Conservation (phyloP, 2,329 filamentous ascomycete genomes). For the Mycosphaerella arachidis region DNA sequence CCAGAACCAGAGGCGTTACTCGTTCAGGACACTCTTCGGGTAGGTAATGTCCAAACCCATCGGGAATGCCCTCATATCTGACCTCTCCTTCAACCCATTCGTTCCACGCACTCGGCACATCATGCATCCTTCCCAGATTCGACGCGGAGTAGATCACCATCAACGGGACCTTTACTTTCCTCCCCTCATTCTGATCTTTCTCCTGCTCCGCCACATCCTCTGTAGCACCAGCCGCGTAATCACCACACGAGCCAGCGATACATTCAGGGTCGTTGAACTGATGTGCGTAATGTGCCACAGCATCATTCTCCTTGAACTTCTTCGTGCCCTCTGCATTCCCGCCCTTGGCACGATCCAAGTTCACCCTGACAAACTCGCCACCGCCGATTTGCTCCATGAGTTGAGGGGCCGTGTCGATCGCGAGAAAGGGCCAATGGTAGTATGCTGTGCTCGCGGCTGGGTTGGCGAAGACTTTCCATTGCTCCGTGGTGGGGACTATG, state of each 20-base stretch:
- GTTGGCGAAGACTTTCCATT: constrained; percentile 42
- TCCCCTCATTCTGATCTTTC: constrained; percentile 42
- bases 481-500: constrained; percentile 46
- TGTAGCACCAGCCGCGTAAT: constrained; percentile 44
- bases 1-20: constrained; percentile 27
- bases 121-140: constrained; percentile 40
- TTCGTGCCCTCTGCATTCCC: constrained; percentile 29
- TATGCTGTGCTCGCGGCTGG: constrained; percentile 37
- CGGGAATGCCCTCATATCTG: constrained; percentile 31
- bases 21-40: constrained; percentile 43
- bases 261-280: constrained; percentile 42
- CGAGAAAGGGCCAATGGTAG: constrained; percentile 52
- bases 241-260: constrained; percentile 43
- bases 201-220: constrained; percentile 43
- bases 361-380: constrained; percentile 35
- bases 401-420: constrained; percentile 42
- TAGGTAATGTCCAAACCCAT: constrained; percentile 44
- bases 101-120: constrained; percentile 43
- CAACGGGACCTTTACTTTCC: constrained; percentile 41
- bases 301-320: constrained; percentile 33
- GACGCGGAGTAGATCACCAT: constrained; percentile 44
- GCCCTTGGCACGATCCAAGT: constrained; percentile 32
- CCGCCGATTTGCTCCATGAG: constrained; percentile 44
- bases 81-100: constrained; percentile 40
- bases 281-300: constrained; percentile 42